Evolutionary conservation across 768 basidiomycete genomes (phyloP), one percentile per base, ranked within the genome.

Genomic region (Boletus bicolor): DNA sequence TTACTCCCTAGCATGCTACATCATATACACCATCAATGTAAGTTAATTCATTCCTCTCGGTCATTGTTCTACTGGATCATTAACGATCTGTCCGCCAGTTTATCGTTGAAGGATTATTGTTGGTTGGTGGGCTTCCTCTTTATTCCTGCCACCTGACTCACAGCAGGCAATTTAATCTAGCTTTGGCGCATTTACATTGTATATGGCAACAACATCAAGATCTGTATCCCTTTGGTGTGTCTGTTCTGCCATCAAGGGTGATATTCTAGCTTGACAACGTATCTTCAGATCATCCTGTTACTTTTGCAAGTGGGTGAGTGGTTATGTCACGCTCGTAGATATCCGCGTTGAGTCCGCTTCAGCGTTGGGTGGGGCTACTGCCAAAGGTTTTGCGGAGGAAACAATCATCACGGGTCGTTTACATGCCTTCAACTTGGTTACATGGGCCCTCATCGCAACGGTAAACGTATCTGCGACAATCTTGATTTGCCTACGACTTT

Each of bases 181-280:
- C 64, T 67, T 11, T 69, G 66, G 66, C 68, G 67, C 28, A 47
- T 66, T 10, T 67, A 44, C 44, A 11, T 66, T 1, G 4, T 67
- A 8, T 67, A 59, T 7, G 49, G 36, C 39, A 17, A 53, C 12
- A 54, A 51, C 30, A 26, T 68, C 39, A 49, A 21, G 41, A 30
- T 57, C 14, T 67, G 67, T 34, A 49, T 67, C 5, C 57, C 65
- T 3, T 48, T 51, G n/a, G 66, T 69, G 32, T 19, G 59, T 61
- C 37, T 36, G 4, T 12, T 39, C 39, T 35, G 17, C 21, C 4
- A 5, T 43, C 24, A 4, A 11, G 8, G 5, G 2, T 34, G 11
- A 17, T 11, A 9, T 7, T 6, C 24, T 26, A 24, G 24, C 44
- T 36, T 44, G 30, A 50, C 19, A 19, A 5, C 2, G 1, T 2